A percentile compares a stretch with the other conserved stretches of the same genome.
phyloP scores from a whole-genome alignment of 2,329 filamentous ascomycete species.

The Grosmannia serpens region DNA sequence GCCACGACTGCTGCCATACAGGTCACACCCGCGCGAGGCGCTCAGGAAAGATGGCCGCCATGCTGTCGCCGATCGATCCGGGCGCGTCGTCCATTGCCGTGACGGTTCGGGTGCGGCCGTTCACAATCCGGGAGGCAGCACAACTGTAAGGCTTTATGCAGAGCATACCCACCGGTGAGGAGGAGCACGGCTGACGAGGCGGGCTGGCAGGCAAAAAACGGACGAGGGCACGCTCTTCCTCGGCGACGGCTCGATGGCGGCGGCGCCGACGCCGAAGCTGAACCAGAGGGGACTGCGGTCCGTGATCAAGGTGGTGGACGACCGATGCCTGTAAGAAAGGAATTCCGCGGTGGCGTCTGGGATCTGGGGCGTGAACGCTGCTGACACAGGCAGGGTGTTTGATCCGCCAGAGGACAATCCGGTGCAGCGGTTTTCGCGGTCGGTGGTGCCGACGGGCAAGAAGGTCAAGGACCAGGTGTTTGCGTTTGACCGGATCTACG shows the following conservation, averaged over 20 bases:
- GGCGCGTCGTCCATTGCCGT: constrained; percentile 48
- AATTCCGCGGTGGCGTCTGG: neutral
- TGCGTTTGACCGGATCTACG: constrained; percentile 91
- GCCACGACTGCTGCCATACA: neutral
- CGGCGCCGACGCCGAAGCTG: constrained; percentile 70
- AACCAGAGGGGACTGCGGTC: constrained; percentile 76
- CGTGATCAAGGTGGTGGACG: constrained; percentile 93
- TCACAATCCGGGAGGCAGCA: constrained; percentile 85
- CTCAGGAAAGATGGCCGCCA: constrained; percentile 5
- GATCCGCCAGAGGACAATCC: constrained; percentile 93
- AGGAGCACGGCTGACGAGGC: neutral
- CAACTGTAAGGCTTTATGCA: constrained; percentile 52
- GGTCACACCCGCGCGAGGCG: neutral
- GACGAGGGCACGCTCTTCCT: constrained; percentile 88
- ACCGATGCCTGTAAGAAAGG: constrained; percentile 91
- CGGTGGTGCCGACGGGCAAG: constrained; percentile 72
- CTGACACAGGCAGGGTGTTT: constrained; percentile 56
- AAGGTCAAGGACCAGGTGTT: constrained; percentile 97
- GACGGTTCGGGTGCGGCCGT: constrained; percentile 59
- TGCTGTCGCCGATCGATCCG: constrained; percentile 26
- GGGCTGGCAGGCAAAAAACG: constrained; percentile 27
- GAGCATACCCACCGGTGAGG: too few relatives aligned
- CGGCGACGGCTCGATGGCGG: constrained; percentile 93
- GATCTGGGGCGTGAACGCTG: neutral
- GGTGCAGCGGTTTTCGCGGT: constrained; percentile 75